phyloP scores from a whole-genome alignment of 2,329 filamentous ascomycete genomes.

The Tolypocladium album region DNA sequence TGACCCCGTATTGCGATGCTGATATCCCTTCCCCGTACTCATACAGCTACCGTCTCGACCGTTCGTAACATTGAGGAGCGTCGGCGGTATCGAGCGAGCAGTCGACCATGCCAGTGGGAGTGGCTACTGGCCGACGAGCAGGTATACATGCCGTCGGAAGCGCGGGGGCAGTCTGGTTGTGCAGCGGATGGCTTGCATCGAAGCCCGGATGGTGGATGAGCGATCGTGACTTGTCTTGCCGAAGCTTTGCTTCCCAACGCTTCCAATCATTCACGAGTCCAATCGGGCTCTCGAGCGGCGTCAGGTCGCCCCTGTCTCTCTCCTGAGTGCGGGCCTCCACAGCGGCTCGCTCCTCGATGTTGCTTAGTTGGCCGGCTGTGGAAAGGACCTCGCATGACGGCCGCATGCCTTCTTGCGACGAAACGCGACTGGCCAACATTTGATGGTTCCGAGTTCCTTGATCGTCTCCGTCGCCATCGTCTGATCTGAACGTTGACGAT shows the following conservation, averaged over 20 bases:
- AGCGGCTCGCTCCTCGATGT: not conserved
- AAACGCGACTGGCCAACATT: conserved; percentile 22
- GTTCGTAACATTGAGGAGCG: too few relatives aligned
- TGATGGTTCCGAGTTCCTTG: conserved; percentile 25
- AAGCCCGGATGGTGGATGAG: conserved; percentile 18
- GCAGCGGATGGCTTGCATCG: not conserved
- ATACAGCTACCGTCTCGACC: not conserved
- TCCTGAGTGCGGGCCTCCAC: not conserved
- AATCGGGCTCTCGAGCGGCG: not conserved
- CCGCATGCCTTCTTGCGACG: conserved; percentile 5
- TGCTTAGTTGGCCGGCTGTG: too few relatives aligned
- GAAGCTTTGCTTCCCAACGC: conserved; percentile 24
- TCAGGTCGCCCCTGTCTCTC: not conserved
- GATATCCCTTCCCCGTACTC: not conserved
- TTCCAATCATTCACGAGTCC: conserved; percentile 25
- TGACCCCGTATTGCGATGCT: not conserved
- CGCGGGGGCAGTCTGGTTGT: not conserved
- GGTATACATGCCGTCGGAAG: not conserved
- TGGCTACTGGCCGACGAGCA: not conserved
- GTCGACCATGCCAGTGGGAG: not conserved
- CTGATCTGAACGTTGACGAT: not conserved
- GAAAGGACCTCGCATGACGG: not conserved
- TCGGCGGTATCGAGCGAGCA: not conserved
- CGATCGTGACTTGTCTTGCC: conserved; percentile 15
- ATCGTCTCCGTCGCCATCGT: conserved; percentile 8